A percentile compares a stretch with the other conserved stretches of the same genome.
phyloP scores from a whole-genome alignment of 1,284 basidiomycete genomes.

The Papiliotrema laurentii region DNA sequence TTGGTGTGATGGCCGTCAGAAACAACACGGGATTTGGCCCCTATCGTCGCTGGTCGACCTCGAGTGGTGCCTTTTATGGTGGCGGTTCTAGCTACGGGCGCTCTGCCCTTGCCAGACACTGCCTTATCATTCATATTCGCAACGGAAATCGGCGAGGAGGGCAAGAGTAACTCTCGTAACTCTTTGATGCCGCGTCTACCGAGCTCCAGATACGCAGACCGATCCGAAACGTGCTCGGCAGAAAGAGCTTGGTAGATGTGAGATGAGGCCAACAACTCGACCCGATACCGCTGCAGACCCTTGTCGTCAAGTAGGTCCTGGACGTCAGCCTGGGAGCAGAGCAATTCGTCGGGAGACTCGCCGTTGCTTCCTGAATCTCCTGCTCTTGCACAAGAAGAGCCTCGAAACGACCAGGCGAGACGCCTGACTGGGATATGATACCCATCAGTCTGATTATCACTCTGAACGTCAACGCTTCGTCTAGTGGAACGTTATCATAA shows the following conservation, averaged over 20 bases:
- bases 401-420: conserved; percentile 19
- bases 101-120: too few species aligned
- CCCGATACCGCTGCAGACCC: neutral
- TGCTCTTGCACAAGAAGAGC: conserved; percentile 9
- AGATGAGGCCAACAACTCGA: neutral
- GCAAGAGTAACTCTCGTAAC: conserved; percentile 22
- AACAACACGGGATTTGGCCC: too few species aligned
- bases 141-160: conserved; percentile 13
- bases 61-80: too few species aligned
- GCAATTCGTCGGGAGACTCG: neutral
- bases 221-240: conserved; percentile 11
- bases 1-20: too few species aligned
- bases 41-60: too few species aligned
- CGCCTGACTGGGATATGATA: conserved; percentile 19
- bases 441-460: conserved; percentile 10
- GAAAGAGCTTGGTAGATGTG: neutral
- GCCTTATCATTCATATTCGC: too few species aligned
- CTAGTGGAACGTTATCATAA: neutral
- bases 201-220: conserved; percentile 10
- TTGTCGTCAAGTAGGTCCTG: neutral
- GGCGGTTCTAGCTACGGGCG: too few species aligned
- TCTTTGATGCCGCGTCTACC: conserved; percentile 18
- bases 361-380: neutral
- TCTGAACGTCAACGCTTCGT: conserved; percentile 5
- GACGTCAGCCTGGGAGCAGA: neutral